Conservation (phyloP, 2,329 filamentous ascomycete genomes). For the Blastomyces emzantsi region DNA sequence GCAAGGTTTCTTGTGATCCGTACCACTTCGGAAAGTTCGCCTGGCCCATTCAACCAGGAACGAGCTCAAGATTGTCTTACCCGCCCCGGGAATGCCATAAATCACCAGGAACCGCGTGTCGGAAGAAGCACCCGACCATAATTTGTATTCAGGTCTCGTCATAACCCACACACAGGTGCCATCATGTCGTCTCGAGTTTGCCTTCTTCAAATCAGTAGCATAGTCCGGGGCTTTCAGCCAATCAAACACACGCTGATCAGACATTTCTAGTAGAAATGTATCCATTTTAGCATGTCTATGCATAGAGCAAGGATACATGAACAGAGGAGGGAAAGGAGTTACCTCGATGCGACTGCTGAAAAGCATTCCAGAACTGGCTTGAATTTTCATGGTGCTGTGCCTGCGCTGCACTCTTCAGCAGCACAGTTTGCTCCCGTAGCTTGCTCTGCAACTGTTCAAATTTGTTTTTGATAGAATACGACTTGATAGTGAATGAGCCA, state of each 20-base stretch:
- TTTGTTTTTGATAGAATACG: constrained; percentile 9
- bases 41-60: constrained; percentile 7
- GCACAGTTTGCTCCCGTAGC: constrained; percentile 2
- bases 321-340: not conserved
- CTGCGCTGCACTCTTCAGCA: constrained; percentile 10
- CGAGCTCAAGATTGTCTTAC: constrained; percentile 11
- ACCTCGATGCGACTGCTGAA: constrained; percentile 6
- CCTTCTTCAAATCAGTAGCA: constrained; percentile 9
- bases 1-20: constrained; percentile 4
- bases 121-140: constrained; percentile 3
- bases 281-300: not conserved
- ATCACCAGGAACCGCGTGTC: constrained; percentile 6
- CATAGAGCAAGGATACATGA: not conserved
- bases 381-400: constrained; percentile 9
- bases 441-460: constrained; percentile 9
- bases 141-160: constrained; percentile 8
- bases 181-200: constrained; percentile 6
- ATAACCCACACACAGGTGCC: constrained; percentile 7
- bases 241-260: constrained; percentile 6
- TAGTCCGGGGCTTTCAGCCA: constrained; percentile 9
- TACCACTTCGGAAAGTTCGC: constrained; percentile 3
- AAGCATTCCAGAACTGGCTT: constrained; percentile 7
- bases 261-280: constrained; percentile 6
- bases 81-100: constrained; percentile 8
- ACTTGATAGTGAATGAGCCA: constrained; percentile 8